Percentiles rank a stretch among this genome's conserved stretches.
Conservation (phyloP, 768 basidiomycete species). For the Dendrothele bispora region DNA sequence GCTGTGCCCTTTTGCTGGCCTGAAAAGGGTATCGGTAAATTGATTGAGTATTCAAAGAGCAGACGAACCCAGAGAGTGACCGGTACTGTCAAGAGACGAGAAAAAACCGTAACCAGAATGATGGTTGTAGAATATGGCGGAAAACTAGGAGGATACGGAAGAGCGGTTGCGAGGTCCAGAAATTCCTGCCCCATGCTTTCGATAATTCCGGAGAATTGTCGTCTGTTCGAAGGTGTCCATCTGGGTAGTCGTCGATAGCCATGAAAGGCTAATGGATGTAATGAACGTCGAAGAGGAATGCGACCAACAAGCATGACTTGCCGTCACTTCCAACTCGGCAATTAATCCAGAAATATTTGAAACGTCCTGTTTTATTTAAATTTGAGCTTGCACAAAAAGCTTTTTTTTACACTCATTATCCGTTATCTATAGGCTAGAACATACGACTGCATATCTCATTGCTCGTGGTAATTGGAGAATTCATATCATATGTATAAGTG, state of each 20-base stretch:
- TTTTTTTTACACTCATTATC: too few species aligned
- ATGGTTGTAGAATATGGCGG: conserved; percentile 78
- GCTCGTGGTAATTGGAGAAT: too few species aligned
- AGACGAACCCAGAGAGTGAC: conserved; percentile 73
- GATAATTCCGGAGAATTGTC: conserved; percentile 33
- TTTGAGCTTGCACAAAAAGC: too few species aligned
- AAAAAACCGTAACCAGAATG: conserved; percentile 61
- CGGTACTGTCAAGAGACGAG: conserved; percentile 66
- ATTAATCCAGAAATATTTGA: neutral
- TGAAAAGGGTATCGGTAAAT: conserved; percentile 26
- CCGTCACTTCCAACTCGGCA: neutral
- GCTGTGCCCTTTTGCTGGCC: conserved; percentile 61
- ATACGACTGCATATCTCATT: too few species aligned
- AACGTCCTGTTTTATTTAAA: too few species aligned
- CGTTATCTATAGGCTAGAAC: too few species aligned
- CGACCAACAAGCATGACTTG: conserved; percentile 4
- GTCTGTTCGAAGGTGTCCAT: conserved; percentile 1
- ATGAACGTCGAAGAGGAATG: conserved; percentile 3
- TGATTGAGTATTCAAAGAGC: conserved; percentile 3
- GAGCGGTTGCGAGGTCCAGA: conserved; percentile 70
- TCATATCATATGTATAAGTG: too few species aligned
- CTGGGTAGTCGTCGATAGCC: too few species aligned
- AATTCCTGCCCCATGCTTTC: conserved; percentile 61
- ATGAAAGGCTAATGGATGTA: neutral
- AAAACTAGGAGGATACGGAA: conserved; percentile 68